Percentiles rank a stretch among this genome's conserved stretches.
Conservation (phyloP, 371 early-diverging fungal species). For the Mortierella sp. region DNA sequence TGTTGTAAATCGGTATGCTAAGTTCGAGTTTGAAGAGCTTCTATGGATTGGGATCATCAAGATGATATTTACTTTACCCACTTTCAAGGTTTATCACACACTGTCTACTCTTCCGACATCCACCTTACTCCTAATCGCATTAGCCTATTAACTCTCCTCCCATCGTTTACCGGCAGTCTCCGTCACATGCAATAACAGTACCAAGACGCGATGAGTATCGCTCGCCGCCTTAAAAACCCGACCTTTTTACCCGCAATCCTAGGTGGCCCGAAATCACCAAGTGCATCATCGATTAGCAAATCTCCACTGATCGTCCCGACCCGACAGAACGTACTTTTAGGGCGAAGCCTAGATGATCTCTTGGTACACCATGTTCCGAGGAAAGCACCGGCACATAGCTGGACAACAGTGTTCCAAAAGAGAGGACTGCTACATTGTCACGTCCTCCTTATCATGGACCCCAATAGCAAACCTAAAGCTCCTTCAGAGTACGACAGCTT, state of each 20-base stretch:
- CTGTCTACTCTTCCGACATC: neutral
- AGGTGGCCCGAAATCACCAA: constrained; percentile 42
- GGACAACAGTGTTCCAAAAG: constrained; percentile 50
- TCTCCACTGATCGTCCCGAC: constrained; percentile 23
- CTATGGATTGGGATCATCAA: constrained; percentile 12
- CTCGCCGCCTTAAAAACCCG: constrained; percentile 14
- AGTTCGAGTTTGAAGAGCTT: constrained; percentile 6
- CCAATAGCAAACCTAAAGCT: constrained; percentile 24
- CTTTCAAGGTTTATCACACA: constrained; percentile 8
- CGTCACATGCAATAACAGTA: constrained; percentile 13
- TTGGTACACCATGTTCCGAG: constrained; percentile 30
- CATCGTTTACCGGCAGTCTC: constrained; percentile 14
- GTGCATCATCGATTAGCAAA: constrained; percentile 31
- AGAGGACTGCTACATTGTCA: constrained; percentile 46
- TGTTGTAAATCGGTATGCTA: constrained; percentile 13
- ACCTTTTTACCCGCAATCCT: constrained; percentile 31
- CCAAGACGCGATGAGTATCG: constrained; percentile 29
- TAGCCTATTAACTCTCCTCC: constrained; percentile 13
- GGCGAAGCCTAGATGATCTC: constrained; percentile 38
- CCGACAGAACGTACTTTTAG: constrained; percentile 35
- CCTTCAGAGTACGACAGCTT: constrained; percentile 31
- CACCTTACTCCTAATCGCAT: neutral
- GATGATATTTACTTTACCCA: constrained; percentile 7
- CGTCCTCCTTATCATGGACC: constrained; percentile 43
- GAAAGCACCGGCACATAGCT: constrained; percentile 19